Evolutionary conservation across 306 rosid genomes (phyloP).

Genomic region (Casuarina glauca): DNA sequence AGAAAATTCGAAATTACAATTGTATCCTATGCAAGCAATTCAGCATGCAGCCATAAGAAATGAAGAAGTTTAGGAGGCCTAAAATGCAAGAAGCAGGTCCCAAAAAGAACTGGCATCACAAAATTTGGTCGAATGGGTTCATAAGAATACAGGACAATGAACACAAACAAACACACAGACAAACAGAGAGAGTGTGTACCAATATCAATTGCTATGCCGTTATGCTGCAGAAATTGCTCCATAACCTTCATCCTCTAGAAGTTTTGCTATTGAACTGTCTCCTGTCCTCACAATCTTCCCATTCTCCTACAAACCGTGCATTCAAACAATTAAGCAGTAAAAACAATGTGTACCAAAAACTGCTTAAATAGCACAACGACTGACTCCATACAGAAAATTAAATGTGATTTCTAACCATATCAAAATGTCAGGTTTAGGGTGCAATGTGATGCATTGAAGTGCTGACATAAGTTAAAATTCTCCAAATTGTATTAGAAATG

Average conservation of each 20-base stretch:
- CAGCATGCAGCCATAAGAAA: constrained; percentile 15
- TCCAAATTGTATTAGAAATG: background rate
- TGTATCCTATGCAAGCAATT: constrained; percentile 2
- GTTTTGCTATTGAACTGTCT: constrained; percentile 66
- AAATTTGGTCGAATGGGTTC: constrained; percentile 1
- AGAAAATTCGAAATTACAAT: background rate
- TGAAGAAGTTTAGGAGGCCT: constrained; percentile 9
- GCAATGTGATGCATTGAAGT: background rate
- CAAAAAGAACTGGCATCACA: background rate
- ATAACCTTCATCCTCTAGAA: constrained; percentile 77
- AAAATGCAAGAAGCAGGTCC: constrained; percentile 7
- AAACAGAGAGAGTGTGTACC: constrained; percentile 27
- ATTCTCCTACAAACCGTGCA: constrained; percentile 47
- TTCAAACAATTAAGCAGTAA: background rate
- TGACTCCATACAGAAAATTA: constrained; percentile 2
- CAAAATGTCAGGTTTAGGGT: background rate
- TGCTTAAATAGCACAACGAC: constrained; percentile 15
- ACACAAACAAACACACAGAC: constrained; percentile 21
- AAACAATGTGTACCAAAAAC: background rate
- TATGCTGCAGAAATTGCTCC: constrained; percentile 52
- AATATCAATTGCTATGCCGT: constrained; percentile 31
- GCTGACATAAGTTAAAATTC: background rate
- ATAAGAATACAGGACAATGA: constrained; percentile 15
- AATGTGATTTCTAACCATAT: constrained; percentile 12
- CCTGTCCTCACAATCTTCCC: constrained; percentile 84